A percentile compares a stretch with the other conserved stretches of the same genome.
phyloP scores from a whole-genome alignment of 1,284 basidiomycete species.

The Wallemia ichthyophaga region DNA sequence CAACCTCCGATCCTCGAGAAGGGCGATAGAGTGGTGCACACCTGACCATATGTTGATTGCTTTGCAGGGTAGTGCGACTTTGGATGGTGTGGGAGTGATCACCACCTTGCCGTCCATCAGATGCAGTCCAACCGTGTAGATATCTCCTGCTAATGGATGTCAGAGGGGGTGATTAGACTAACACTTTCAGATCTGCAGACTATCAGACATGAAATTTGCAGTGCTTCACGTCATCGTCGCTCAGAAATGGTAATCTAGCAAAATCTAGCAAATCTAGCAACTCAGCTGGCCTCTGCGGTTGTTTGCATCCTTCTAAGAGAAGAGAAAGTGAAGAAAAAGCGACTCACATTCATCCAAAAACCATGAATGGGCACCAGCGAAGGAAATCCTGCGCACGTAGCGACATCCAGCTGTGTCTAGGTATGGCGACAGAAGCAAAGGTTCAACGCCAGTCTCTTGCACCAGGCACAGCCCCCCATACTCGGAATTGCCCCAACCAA shows the following conservation, averaged over 20 bases:
- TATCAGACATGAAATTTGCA: too few relatives aligned
- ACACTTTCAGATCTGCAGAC: too few relatives aligned
- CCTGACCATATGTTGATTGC: background rate
- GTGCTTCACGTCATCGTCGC: background rate
- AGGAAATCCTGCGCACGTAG: background rate
- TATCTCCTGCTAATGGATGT: background rate
- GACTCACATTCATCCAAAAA: background rate
- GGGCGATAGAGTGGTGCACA: background rate
- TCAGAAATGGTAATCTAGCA: too few relatives aligned
- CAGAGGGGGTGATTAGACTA: too few relatives aligned
- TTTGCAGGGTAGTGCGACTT: background rate
- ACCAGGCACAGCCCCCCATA: background rate
- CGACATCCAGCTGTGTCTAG: background rate
- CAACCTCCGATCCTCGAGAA: background rate
- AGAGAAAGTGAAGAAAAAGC: too few relatives aligned
- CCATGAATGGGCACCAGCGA: background rate
- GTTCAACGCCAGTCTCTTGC: background rate
- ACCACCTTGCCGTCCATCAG: background rate
- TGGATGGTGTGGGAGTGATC: background rate
- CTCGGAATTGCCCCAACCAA: background rate
- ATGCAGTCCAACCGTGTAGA: background rate
- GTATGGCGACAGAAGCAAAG: background rate
- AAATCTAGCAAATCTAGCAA: too few relatives aligned
- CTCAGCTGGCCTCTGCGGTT: background rate
- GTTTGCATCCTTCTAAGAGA: background rate